Base-by-base conservation (phyloP, 176 grass and related monocot species). In the Hsuehochloa calcarea region DNA sequence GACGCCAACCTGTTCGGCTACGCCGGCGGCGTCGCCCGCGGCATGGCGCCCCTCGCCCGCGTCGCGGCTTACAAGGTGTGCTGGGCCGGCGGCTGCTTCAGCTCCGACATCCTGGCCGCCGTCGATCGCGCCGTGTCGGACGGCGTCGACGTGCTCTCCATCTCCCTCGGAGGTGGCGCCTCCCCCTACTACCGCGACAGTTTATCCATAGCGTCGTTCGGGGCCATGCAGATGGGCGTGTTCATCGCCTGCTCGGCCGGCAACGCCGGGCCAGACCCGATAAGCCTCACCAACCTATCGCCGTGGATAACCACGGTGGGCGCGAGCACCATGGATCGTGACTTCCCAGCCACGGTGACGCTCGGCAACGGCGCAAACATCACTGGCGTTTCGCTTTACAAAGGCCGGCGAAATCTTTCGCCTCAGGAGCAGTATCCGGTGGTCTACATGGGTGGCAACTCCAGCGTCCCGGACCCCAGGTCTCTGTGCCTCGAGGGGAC, bases 81-180 rank as follows among this genome's bases (percentile, higher is more conserved):
- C 91, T 99, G 97, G 97, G 74, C 82, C 15, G 92, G 97, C 40
- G 97, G 93, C 12, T 99, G 97, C 93, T 96, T 99, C 88, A 99
- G 93, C 91, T 99, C 97, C 73, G 97, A 99, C 88, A 99, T 99
- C 77, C 86, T 99, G 66, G 97, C 93, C 5, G 97, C 97, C n/a
- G 97, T 96, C 47, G 93, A 96, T 22, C 87, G 92, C 14, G 97
- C 93, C 20, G 97, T 99, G 65, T 78, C 97, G 34, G 97, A 99
- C 80, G 97, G 97, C 43, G 97, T 96, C 69, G 90, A 99, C 82
- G 90, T 99, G 66, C 90, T 99, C 84, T 99, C 97, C 88, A 94
- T 99, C 88, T 99, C 97, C 46, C 97, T 99, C 45, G 96, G 96
- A n/a, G 93, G 96, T 27, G 93, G 96, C 15, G 84, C 92, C 17